These are phyloP conservation scores for Spergularia azorica DNA, from an alignment of 179 eudicot species.

Conservation along the genomic window DNA sequence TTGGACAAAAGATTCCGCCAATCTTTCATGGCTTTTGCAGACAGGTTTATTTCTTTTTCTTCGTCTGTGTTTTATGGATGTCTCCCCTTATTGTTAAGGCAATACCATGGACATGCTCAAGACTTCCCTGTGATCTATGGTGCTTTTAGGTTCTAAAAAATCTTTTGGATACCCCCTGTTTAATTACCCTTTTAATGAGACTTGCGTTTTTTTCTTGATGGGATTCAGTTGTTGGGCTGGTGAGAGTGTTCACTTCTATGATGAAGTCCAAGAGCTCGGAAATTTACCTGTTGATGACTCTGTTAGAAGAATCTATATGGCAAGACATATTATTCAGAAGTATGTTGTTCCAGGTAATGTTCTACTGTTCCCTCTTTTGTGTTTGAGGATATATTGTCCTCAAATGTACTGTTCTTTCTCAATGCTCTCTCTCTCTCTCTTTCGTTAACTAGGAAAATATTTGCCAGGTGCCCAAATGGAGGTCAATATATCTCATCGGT, in stretches of 20 bases:
- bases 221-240: slow-evolving; percentile 86
- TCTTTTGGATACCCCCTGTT: too few relatives aligned
- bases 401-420: neutral
- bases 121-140: too few relatives aligned
- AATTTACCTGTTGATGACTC: slow-evolving; percentile 63
- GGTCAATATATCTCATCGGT: slow-evolving; percentile 79
- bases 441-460: neutral
- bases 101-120: neutral
- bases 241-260: slow-evolving; percentile 83
- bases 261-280: slow-evolving; percentile 75
- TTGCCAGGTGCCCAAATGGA: slow-evolving; percentile 78
- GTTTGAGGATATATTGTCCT: too few relatives aligned
- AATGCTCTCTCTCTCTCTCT: neutral
- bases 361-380: neutral
- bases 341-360: slow-evolving; percentile 65
- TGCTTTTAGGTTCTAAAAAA: too few relatives aligned
- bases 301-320: slow-evolving; percentile 84
- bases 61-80: neutral
- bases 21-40: slow-evolving; percentile 86
- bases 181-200: neutral
- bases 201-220: slow-evolving; percentile 8
- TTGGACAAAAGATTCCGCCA: slow-evolving; percentile 61
- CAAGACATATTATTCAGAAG: slow-evolving; percentile 77
- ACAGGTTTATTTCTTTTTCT: slow-evolving; percentile 50
- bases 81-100: neutral